Conservation (phyloP, 129 eudicot species). For the Glebionis coronaria region DNA sequence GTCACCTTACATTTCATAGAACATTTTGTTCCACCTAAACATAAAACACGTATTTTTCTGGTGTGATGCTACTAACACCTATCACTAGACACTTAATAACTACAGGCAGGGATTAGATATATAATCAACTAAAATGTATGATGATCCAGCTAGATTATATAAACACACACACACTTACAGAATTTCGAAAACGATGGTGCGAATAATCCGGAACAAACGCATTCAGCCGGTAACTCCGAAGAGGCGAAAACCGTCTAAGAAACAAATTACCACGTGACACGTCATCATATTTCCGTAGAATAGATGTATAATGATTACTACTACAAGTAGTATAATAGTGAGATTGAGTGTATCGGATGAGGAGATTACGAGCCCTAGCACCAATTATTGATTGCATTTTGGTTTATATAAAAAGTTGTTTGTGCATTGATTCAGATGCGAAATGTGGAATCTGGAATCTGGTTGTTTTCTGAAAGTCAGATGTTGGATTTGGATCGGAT, state of each 20-base stretch:
- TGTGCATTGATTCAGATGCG: too few species aligned
- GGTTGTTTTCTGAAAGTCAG: too few species aligned
- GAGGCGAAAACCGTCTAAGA: slow-evolving; percentile 20
- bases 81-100: not conserved
- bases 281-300: slow-evolving; percentile 2
- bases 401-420: too few species aligned
- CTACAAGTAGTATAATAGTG: too few species aligned
- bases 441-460: too few species aligned
- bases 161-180: slow-evolving; percentile 32
- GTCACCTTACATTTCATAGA: too few species aligned
- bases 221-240: slow-evolving; percentile 26
- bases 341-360: too few species aligned
- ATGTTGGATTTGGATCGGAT: too few species aligned
- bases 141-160: not conserved
- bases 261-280: slow-evolving; percentile 4
- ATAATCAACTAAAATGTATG: not conserved
- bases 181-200: slow-evolving; percentile 34
- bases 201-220: slow-evolving; percentile 57
- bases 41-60: too few species aligned
- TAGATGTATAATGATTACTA: not conserved
- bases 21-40: too few species aligned
- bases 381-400: slow-evolving; percentile 43
- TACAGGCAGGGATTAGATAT: too few species aligned
- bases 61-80: too few species aligned
- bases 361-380: slow-evolving; percentile 26